A percentile compares a stretch with the other conserved stretches of the same genome.
phyloP scores from a whole-genome alignment of 768 basidiomycete genomes.

The Hericium erinaceus region DNA sequence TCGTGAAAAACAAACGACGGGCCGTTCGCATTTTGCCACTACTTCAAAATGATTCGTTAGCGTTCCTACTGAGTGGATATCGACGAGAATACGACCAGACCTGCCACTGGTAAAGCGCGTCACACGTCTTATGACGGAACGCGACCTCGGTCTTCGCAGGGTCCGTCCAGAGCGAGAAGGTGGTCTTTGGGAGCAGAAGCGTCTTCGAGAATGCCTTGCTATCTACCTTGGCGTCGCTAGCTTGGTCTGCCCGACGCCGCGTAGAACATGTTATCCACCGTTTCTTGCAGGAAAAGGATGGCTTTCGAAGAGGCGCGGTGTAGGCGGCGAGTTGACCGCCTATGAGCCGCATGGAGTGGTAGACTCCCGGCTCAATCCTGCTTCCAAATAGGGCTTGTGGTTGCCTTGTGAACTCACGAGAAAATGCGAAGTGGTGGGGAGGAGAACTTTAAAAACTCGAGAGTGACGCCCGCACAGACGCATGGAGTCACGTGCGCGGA shows the following conservation, averaged over 20 bases:
- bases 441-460: too few relatives aligned
- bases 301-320: background rate
- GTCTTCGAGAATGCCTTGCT: conserved; percentile 46
- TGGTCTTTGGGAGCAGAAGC: conserved; percentile 73
- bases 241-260: background rate
- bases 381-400: too few relatives aligned
- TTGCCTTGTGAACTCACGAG: too few relatives aligned
- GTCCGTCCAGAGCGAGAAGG: conserved; percentile 66
- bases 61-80: too few relatives aligned
- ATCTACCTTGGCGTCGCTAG: background rate
- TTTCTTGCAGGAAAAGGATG: background rate
- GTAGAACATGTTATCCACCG: background rate
- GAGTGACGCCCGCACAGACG: too few relatives aligned
- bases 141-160: conserved; percentile 50
- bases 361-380: background rate
- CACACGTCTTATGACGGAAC: conserved; percentile 55
- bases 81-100: conserved; percentile 29
- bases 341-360: background rate
- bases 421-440: too few relatives aligned
- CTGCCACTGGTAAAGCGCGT: conserved; percentile 73
- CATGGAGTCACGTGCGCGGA: too few relatives aligned
- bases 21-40: conserved; percentile 61
- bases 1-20: conserved; percentile 84
- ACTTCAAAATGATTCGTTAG: background rate
- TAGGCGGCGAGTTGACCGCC: background rate